Evolutionary conservation across 23 red algal species (phyloP).

Genomic region (Gracilaria gracilis): DNA sequence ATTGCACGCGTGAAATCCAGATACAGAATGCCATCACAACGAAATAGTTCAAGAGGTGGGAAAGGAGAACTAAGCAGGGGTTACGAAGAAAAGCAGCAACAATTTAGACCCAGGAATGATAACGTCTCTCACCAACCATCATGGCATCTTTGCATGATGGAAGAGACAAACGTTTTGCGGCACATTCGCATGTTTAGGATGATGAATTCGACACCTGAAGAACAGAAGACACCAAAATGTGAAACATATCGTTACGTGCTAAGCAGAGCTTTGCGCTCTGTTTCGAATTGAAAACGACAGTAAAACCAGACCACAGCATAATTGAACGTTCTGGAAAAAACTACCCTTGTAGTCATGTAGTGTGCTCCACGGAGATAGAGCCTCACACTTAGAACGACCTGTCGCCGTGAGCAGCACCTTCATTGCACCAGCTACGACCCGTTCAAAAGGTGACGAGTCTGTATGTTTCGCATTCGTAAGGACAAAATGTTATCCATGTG

Average conservation of each 20-base stretch:
- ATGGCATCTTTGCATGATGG: neutral
- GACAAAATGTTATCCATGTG: neutral
- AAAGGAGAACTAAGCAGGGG: neutral
- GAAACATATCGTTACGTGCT: neutral
- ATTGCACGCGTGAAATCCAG: neutral
- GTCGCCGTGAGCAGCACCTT: no score
- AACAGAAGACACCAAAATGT: neutral
- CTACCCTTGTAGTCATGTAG: neutral
- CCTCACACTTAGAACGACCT: no score
- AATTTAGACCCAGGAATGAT: neutral
- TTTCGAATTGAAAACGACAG: conserved; percentile 14
- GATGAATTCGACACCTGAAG: neutral
- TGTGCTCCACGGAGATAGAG: no score
- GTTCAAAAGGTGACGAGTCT: no score
- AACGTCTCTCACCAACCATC: neutral
- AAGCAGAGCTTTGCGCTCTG: neutral
- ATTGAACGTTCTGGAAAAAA: neutral
- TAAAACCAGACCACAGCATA: neutral
- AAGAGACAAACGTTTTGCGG: no score
- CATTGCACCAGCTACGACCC: no score
- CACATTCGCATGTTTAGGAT: neutral
- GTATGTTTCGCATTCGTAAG: no score
- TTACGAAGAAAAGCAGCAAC: neutral
- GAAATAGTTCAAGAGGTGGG: neutral
- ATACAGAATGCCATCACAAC: neutral